phyloP scores from a whole-genome alignment of 768 basidiomycete genomes.

The Leccinum broughii region DNA sequence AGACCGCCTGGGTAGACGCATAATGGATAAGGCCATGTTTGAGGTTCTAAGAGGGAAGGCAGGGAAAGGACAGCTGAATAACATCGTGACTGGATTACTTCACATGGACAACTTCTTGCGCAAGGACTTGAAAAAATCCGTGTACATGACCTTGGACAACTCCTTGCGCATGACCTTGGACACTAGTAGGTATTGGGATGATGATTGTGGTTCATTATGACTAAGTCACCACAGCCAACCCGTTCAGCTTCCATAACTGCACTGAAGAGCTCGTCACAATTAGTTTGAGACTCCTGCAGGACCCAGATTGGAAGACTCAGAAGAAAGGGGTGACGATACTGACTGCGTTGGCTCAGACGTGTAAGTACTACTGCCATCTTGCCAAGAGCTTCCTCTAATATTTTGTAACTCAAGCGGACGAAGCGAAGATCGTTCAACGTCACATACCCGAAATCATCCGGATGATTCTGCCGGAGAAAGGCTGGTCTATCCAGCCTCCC shows the following conservation, averaged over 20 bases:
- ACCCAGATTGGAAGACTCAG: constrained; percentile 16
- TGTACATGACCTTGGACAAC: no score
- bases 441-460: no score
- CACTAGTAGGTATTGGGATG: constrained; percentile 6
- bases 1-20: constrained; percentile 15
- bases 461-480: no score
- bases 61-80: constrained; percentile 1
- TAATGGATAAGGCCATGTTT: constrained; percentile 12
- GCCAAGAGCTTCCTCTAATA: neutral
- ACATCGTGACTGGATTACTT: constrained; percentile 23
- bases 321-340: constrained; percentile 26
- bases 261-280: constrained; percentile 10
- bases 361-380: constrained; percentile 1
- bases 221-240: neutral
- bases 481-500: no score
- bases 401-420: no score
- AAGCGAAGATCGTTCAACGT: no score
- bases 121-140: no score
- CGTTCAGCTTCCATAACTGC: neutral
- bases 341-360: constrained; percentile 20
- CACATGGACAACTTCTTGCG: no score
- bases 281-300: constrained; percentile 7
- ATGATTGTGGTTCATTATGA: no score
- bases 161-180: no score
- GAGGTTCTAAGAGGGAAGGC: constrained; percentile 16